Conservation (phyloP, 2,329 filamentous ascomycete genomes). For the Ceratocystis smalleyi region DNA sequence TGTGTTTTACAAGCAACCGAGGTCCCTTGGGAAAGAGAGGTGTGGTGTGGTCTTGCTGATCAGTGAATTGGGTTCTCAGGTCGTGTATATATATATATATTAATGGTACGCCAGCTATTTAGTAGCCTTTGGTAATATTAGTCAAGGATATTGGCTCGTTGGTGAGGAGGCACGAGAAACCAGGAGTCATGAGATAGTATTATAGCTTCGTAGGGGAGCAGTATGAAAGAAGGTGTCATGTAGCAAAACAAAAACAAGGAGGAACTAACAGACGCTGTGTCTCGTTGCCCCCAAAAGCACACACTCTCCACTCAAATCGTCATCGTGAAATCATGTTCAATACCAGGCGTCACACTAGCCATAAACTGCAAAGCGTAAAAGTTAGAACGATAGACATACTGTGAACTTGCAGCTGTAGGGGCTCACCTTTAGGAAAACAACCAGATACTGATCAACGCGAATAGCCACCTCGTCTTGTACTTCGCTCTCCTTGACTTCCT, state of each 20-base stretch:
- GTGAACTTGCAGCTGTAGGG: slow-evolving; percentile 19
- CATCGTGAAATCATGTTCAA: slow-evolving; percentile 98
- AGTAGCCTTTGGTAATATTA: no score
- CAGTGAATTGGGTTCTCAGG: no score
- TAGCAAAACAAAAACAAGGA: background rate
- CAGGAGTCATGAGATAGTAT: background rate
- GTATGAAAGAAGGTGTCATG: background rate
- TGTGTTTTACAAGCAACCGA: no score
- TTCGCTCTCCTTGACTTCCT: slow-evolving; percentile 45
- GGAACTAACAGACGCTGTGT: background rate
- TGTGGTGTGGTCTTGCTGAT: no score
- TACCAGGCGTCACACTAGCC: slow-evolving; percentile 83
- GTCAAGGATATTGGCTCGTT: no score
- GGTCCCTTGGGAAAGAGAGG: no score
- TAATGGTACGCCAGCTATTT: no score
- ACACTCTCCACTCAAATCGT: slow-evolving; percentile 46
- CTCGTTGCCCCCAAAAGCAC: background rate
- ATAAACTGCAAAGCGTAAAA: slow-evolving; percentile 39
- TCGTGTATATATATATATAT: no score
- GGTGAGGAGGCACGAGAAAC: background rate
- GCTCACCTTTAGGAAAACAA: slow-evolving; percentile 66
- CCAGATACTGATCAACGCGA: slow-evolving; percentile 73
- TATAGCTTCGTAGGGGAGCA: background rate
- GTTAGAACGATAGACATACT: slow-evolving; percentile 10
- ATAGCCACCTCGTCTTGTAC: slow-evolving; percentile 65